These are phyloP conservation scores for Leptodermis oblonga DNA, from an alignment of 257 asterid genomes.

Conservation along the genomic window DNA sequence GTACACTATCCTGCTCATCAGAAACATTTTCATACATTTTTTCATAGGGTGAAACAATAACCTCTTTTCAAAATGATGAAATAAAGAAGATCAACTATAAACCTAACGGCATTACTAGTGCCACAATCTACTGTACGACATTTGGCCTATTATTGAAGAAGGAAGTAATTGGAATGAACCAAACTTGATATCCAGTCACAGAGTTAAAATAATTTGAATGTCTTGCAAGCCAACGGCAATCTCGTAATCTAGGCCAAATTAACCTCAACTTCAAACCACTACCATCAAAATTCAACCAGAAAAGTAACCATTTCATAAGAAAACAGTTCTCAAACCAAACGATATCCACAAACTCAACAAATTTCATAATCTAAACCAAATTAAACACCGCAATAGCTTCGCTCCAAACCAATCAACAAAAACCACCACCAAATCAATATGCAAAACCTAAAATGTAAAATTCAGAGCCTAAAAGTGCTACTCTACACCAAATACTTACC, in stretches of 20 bases:
- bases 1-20: background rate
- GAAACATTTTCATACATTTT: background rate
- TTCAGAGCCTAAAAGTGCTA: background rate
- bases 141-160: background rate
- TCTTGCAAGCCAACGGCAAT: no score
- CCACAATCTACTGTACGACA: background rate
- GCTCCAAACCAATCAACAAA: background rate
- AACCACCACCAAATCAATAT: background rate
- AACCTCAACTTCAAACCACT: background rate
- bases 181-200: background rate
- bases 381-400: background rate
- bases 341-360: background rate
- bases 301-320: background rate
- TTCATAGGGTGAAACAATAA: background rate
- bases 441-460: background rate
- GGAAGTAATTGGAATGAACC: background rate
- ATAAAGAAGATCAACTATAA: background rate
- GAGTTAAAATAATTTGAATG: no score
- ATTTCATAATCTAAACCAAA: background rate
- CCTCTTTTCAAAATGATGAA: background rate
- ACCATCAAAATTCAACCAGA: background rate
- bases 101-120: background rate
- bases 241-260: background rate
- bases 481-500: background rate
- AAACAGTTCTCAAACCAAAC: no score